Evolutionary conservation across 441 rosid genomes (phyloP).

Genomic region (Gossypium davidsonii): DNA sequence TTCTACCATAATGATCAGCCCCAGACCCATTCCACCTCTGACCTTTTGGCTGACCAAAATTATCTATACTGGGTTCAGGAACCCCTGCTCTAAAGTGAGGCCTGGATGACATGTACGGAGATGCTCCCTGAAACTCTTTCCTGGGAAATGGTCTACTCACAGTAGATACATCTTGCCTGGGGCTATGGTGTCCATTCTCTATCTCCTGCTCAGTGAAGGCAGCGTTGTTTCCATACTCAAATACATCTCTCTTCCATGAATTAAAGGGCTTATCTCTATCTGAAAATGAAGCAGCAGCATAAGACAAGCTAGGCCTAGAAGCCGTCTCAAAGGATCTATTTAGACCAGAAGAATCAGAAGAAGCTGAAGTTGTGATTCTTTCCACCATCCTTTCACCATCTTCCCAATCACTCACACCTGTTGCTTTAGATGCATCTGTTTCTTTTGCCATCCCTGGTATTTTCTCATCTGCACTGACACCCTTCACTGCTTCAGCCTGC

Average conservation of each 20-base stretch:
- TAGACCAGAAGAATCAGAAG: conserved; percentile 56
- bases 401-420: conserved; percentile 76
- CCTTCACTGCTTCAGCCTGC: conserved; percentile 49
- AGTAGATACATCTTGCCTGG: conserved; percentile 41
- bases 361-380: conserved; percentile 67
- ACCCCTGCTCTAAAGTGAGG: conserved; percentile 47
- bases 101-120: conserved; percentile 44
- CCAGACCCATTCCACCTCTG: conserved; percentile 72
- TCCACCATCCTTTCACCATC: conserved; percentile 87
- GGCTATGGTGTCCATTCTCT: conserved; percentile 48
- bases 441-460: conserved; percentile 34
- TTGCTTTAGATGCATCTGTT: conserved; percentile 34
- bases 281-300: conserved; percentile 41
- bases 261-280: conserved; percentile 53
- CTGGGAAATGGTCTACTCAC: conserved; percentile 47
- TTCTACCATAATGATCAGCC: conserved; percentile 50
- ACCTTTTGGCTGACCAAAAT: conserved; percentile 34
- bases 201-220: conserved; percentile 39
- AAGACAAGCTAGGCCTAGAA: conserved; percentile 40
- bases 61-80: conserved; percentile 54
- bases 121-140: conserved; percentile 57
- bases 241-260: conserved; percentile 67
- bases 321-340: conserved; percentile 48
- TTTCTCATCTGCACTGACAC: conserved; percentile 46
- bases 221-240: conserved; percentile 55